phyloP scores from a whole-genome alignment of 2,329 filamentous ascomycete genomes.

The Cercospora beticola region DNA sequence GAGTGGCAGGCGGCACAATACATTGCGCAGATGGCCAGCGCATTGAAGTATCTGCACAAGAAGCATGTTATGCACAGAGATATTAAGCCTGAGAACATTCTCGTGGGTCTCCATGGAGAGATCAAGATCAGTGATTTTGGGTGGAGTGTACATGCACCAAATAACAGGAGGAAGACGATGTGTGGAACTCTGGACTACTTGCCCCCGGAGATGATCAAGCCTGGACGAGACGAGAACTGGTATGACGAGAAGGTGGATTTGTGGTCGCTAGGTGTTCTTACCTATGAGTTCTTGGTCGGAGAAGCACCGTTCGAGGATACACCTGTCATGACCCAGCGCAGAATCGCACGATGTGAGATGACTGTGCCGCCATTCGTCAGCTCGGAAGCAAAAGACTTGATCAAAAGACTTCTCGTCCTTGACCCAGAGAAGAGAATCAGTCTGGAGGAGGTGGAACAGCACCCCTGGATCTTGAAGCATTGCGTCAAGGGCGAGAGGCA shows the following conservation, averaged over 20 bases:
- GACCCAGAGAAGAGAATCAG: conserved; percentile 92
- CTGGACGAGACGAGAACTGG: conserved; percentile 74
- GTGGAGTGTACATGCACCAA: conserved; percentile 96
- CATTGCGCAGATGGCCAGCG: conserved; percentile 86
- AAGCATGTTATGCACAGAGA: conserved; percentile 98
- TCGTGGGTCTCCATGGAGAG: conserved; percentile 93
- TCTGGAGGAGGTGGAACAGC: conserved; percentile 80
- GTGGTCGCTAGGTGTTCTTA: conserved; percentile 92
- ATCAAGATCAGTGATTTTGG: conserved; percentile 99
- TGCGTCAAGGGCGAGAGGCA: conserved; percentile 61
- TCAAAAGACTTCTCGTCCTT: conserved; percentile 84
- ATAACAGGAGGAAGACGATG: conserved; percentile 89
- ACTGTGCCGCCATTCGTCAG: conserved; percentile 87
- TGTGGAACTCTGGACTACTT: conserved; percentile 97
- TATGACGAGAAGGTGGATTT: conserved; percentile 96
- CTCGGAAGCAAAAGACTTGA: conserved; percentile 84
- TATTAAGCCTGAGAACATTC: conserved; percentile 97
- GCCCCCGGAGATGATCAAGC: conserved; percentile 94
- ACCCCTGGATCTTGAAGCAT: conserved; percentile 97
- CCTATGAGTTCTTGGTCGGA: conserved; percentile 93
- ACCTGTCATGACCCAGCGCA: conserved; percentile 86
- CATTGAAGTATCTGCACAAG: conserved; percentile 85
- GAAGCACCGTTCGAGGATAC: conserved; percentile 97
- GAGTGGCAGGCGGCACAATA: conserved; percentile 87
- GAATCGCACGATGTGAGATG: conserved; percentile 89